These are phyloP conservation scores for Trichoderma oligosporum DNA, from an alignment of 2,329 filamentous ascomycete species.

Conservation along the genomic window DNA sequence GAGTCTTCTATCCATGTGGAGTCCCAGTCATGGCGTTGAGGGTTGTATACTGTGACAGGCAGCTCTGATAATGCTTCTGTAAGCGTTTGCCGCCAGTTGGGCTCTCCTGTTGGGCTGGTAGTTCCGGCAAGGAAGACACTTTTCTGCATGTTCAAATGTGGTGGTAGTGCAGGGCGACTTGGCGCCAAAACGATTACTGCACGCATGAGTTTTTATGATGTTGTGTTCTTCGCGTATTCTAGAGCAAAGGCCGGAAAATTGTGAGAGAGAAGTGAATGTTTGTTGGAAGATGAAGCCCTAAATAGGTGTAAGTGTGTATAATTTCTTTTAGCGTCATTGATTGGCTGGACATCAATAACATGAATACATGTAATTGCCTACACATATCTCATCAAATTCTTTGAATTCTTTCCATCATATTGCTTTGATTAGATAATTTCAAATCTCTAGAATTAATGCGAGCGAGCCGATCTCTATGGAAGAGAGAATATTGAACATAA, in stretches of 20 bases:
- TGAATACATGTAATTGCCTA: too few relatives aligned
- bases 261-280: neutral
- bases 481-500: too few relatives aligned
- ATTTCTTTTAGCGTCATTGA: too few relatives aligned
- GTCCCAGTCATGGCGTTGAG: slow-evolving; percentile 55
- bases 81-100: slow-evolving; percentile 52
- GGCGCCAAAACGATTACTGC: slow-evolving; percentile 31
- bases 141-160: slow-evolving; percentile 22
- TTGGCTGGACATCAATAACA: too few relatives aligned
- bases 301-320: too few relatives aligned
- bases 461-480: too few relatives aligned
- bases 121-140: slow-evolving; percentile 58
- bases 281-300: too few relatives aligned
- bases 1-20: slow-evolving; percentile 48
- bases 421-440: too few relatives aligned
- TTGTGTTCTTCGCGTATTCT: neutral
- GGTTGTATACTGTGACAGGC: slow-evolving; percentile 55
- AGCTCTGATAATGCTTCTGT: slow-evolving; percentile 38
- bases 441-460: too few relatives aligned
- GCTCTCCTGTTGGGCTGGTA: slow-evolving; percentile 41
- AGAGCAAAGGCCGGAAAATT: too few relatives aligned
- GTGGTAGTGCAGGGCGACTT: slow-evolving; percentile 8
- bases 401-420: too few relatives aligned
- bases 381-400: too few relatives aligned
- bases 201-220: neutral